Evolutionary conservation across 2,329 filamentous ascomycete genomes (phyloP).

Genomic region (Pyricularia grisea): DNA sequence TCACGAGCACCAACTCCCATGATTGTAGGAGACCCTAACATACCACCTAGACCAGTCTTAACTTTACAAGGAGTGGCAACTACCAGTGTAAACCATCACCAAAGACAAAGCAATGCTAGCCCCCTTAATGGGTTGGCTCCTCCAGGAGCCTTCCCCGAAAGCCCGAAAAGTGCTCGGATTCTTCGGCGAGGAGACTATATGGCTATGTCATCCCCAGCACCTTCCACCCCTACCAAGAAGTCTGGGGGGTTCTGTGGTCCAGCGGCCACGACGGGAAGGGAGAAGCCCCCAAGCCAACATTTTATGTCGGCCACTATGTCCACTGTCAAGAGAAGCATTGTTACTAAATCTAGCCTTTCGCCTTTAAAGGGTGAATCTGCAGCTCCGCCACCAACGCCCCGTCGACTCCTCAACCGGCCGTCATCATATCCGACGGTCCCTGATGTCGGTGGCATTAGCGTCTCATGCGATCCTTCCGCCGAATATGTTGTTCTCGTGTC

Average conservation of each 20-base stretch:
- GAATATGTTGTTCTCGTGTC: slow-evolving; percentile 87
- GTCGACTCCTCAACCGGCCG: slow-evolving; percentile 56
- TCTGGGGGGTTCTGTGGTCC: background rate
- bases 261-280: background rate
- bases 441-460: slow-evolving; percentile 59
- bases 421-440: slow-evolving; percentile 66
- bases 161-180: slow-evolving; percentile 34
- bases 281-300: slow-evolving; percentile 21
- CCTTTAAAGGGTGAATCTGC: slow-evolving; percentile 36
- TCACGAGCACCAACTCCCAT: slow-evolving; percentile 63
- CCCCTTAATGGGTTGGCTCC: slow-evolving; percentile 1
- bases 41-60: slow-evolving; percentile 26
- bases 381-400: slow-evolving; percentile 44
- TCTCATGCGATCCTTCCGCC: slow-evolving; percentile 57
- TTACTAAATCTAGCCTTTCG: slow-evolving; percentile 31
- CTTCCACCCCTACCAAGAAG: slow-evolving; percentile 8
- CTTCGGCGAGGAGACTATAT: slow-evolving; percentile 22
- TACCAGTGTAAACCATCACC: background rate
- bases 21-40: slow-evolving; percentile 45
- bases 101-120: background rate
- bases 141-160: slow-evolving; percentile 18
- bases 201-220: slow-evolving; percentile 2
- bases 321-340: slow-evolving; percentile 30
- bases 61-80: slow-evolving; percentile 22
- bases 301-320: slow-evolving; percentile 36